A percentile compares a stretch with the other conserved stretches of the same genome.
Evolutionary conservation across 2,329 filamentous ascomycete species (phyloP).

Genomic region (Cytospora schulzeri): DNA sequence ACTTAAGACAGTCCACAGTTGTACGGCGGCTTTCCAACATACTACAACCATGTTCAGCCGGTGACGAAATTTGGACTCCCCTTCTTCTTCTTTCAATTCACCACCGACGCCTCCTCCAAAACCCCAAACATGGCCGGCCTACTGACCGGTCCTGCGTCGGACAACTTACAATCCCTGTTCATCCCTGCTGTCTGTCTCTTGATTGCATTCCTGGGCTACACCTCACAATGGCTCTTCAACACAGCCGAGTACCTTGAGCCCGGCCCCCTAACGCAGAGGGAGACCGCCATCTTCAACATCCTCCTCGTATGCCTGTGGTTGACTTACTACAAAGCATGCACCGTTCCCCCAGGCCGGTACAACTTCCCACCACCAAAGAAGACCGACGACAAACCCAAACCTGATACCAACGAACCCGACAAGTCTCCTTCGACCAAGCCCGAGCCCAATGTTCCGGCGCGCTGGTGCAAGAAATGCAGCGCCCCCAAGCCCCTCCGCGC

Average conservation of each 20-base stretch:
- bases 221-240: conserved; percentile 71
- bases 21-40: background rate
- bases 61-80: background rate
- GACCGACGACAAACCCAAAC: conserved; percentile 3
- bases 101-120: background rate
- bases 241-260: conserved; percentile 60
- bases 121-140: conserved; percentile 25
- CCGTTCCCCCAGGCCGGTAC: conserved; percentile 60
- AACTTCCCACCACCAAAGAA: conserved; percentile 39
- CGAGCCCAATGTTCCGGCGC: conserved; percentile 35
- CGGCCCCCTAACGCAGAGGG: conserved; percentile 57
- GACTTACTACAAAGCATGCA: conserved; percentile 66
- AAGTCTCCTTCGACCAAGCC: conserved; percentile 20
- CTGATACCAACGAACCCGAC: background rate
- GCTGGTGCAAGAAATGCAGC: conserved; percentile 78
- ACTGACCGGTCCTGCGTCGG: conserved; percentile 42
- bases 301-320: conserved; percentile 66
- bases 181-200: conserved; percentile 69
- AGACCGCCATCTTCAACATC: conserved; percentile 67
- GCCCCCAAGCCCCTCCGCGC: conserved; percentile 74
- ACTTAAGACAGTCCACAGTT: background rate
- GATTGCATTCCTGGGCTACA: conserved; percentile 70
- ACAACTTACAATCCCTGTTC: conserved; percentile 58
- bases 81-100: background rate
- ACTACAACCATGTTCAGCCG: conserved; percentile 7